Conservation (phyloP, 1,284 basidiomycete genomes). For the Trametes pubescens region DNA sequence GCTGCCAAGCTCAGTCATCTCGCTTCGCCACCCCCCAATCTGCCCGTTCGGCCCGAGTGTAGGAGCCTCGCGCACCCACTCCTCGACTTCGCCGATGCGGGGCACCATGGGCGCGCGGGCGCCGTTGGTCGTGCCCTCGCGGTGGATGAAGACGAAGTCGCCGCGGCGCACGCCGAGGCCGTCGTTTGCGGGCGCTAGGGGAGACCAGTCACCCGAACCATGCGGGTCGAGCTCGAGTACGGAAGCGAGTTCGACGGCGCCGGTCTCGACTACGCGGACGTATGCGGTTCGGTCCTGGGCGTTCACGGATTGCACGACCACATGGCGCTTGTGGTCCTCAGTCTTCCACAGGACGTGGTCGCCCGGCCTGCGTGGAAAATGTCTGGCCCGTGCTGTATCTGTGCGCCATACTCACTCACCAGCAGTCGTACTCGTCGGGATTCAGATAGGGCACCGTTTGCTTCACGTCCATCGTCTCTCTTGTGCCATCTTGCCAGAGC, state of each 20-base stretch:
- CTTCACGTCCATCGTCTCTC: conserved; percentile 65
- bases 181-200: conserved; percentile 53
- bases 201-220: conserved; percentile 63
- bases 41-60: conserved; percentile 56
- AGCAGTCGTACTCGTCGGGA: conserved; percentile 87
- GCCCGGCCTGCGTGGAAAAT: conserved; percentile 72
- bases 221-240: conserved; percentile 90
- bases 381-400: background rate
- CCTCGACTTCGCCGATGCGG: conserved; percentile 80
- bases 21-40: conserved; percentile 70
- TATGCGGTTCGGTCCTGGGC: conserved; percentile 76
- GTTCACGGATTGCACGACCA: conserved; percentile 84
- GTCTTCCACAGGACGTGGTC: conserved; percentile 90
- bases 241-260: conserved; percentile 72
- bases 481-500: conserved; percentile 88
- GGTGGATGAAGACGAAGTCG: conserved; percentile 85
- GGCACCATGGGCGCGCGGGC: conserved; percentile 71
- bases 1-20: conserved; percentile 70
- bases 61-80: conserved; percentile 74
- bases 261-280: conserved; percentile 64
- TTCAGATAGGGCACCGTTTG: conserved; percentile 85
- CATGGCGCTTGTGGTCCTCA: conserved; percentile 72
- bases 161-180: conserved; percentile 84
- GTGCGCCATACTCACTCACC: conserved; percentile 54
- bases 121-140: conserved; percentile 72